Evolutionary conservation across 148 eudicot genomes (phyloP), one percentile per base, ranked within the genome.

Genomic region (Persicaria tinctoria): DNA sequence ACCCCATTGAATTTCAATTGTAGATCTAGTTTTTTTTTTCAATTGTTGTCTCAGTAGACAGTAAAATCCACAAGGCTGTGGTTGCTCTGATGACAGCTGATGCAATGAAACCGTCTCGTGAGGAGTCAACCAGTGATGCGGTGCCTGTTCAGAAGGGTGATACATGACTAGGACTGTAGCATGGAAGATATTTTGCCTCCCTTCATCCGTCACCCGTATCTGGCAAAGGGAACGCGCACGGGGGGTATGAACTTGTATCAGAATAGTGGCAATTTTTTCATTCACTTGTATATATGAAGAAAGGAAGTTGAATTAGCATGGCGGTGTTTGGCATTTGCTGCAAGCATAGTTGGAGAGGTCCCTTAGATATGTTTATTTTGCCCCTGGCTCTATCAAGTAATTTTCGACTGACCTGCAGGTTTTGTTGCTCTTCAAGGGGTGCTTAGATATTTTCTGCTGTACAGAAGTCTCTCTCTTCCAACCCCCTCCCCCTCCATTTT

Each of bases 1-100:
- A n/a, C n/a, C n/a, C n/a, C n/a, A n/a, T n/a, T n/a, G n/a, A n/a
- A n/a, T n/a, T n/a, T n/a, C n/a, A n/a, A n/a, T n/a, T n/a, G n/a
- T n/a, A n/a, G n/a, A n/a, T n/a, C n/a, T n/a, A n/a, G n/a, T n/a
- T n/a, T n/a, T n/a, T n/a, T n/a, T n/a, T n/a, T n/a, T n/a, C n/a
- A n/a, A n/a, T n/a, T n/a, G n/a, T n/a, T n/a, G n/a, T n/a, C n/a
- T n/a, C n/a, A n/a, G n/a, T n/a, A n/a, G n/a, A n/a, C n/a, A n/a
- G n/a, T n/a, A n/a, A n/a, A n/a, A 89, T 84, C 80, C 94, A 89
- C 81, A 90, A 87, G 87, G 99, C 99, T 51, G 91, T 84, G 76
- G 85, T 83, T 76, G 89, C 97, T 77, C 81, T 95, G 32, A 90
- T 87, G 89, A 87, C 89, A 46, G 97, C 97, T 14, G 97, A 95